phyloP scores from a whole-genome alignment of 2,329 filamentous ascomycete species.

The Triangularia setosa region DNA sequence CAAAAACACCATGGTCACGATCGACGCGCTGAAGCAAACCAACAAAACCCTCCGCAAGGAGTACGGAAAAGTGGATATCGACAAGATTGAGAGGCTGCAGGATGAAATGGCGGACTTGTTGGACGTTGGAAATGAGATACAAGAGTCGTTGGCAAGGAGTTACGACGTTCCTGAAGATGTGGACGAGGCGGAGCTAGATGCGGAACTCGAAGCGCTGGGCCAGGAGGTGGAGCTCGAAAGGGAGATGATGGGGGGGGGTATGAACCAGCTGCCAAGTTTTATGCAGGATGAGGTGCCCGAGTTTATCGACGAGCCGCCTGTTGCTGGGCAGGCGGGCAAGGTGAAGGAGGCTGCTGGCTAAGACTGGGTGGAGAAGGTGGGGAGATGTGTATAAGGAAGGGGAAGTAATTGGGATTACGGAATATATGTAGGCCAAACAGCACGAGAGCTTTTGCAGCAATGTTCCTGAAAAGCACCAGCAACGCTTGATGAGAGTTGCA shows the following conservation, averaged over 20 bases:
- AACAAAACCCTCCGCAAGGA: constrained; percentile 90
- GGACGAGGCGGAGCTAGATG: constrained; percentile 92
- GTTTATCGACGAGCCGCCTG: constrained; percentile 89
- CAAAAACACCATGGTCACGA: constrained; percentile 97
- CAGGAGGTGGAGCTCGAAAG: constrained; percentile 89
- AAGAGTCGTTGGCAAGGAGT: constrained; percentile 84
- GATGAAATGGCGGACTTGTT: constrained; percentile 98
- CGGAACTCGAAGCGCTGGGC: constrained; percentile 89
- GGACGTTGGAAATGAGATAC: constrained; percentile 97
- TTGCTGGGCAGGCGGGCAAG: constrained; percentile 56
- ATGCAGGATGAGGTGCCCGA: constrained; percentile 85
- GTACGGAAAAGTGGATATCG: constrained; percentile 95
- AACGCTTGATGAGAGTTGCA: too few relatives aligned
- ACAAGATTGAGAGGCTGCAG: constrained; percentile 96
- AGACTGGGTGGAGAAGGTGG: background rate
- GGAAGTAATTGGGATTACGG: background rate
- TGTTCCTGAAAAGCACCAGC: too few relatives aligned
- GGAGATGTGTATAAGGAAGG: background rate
- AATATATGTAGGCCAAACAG: too few relatives aligned
- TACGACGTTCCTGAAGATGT: constrained; percentile 97
- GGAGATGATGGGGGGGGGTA: constrained; percentile 51
- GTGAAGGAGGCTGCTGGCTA: constrained; percentile 74
- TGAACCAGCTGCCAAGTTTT: constrained; percentile 71
- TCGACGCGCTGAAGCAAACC: constrained; percentile 95
- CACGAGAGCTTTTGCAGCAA: too few relatives aligned